These are phyloP conservation scores for Leucosporidium scottii DNA, from an alignment of 768 basidiomycete genomes.

Conservation along the genomic window DNA sequence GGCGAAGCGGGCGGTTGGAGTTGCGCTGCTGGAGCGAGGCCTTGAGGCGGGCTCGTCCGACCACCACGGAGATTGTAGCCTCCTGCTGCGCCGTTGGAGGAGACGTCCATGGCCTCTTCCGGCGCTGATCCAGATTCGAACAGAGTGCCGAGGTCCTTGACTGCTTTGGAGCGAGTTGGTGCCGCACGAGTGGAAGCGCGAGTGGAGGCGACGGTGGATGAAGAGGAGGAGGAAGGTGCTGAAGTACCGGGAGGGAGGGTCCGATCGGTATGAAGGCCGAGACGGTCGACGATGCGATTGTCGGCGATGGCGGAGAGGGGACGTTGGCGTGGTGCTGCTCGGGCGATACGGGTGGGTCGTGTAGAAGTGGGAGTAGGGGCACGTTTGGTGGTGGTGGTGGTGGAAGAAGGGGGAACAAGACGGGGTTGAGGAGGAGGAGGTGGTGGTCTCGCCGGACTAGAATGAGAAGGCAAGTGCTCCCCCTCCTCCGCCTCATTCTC, in stretches of 20 bases:
- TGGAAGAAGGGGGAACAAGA: constrained; percentile 1
- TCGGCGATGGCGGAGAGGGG: constrained; percentile 23
- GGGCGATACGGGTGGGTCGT: constrained; percentile 23
- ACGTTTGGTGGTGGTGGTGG: not conserved
- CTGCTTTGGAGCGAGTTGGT: constrained; percentile 3
- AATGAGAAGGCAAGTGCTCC: not conserved
- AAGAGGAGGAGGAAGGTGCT: not conserved
- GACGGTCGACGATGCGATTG: constrained; percentile 21
- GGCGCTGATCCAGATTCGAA: constrained; percentile 21
- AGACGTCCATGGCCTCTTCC: no score
- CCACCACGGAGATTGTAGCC: constrained; percentile 21
- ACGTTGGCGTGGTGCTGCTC: not conserved
- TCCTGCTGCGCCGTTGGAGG: not conserved
- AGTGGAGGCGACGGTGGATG: not conserved
- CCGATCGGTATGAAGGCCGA: not conserved
- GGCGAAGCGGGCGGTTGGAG: constrained; percentile 12
- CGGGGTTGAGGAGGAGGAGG: not conserved
- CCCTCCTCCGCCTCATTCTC: constrained; percentile 8
- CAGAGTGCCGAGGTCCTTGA: constrained; percentile 26
- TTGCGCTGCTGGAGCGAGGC: not conserved
- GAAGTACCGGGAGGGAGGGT: no score
- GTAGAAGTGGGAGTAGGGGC: not conserved
- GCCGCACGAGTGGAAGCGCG: not conserved
- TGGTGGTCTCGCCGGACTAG: not conserved
- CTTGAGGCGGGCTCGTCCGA: not conserved